Conservation (phyloP, 1,284 basidiomycete species). For the Puccinia horiana region DNA sequence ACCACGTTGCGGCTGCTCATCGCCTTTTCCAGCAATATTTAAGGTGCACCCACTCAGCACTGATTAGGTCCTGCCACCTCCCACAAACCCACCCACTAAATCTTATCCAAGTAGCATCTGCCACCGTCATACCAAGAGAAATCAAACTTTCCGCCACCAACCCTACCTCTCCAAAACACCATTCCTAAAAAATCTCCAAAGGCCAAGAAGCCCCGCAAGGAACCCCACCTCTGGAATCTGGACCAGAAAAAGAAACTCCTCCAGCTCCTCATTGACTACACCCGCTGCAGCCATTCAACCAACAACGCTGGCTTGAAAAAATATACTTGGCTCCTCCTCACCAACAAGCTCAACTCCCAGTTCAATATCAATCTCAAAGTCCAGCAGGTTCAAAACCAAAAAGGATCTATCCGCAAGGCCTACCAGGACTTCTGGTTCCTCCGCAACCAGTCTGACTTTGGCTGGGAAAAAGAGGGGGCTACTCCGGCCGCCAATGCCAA, state of each 20-base stretch:
- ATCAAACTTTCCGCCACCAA: too few relatives aligned
- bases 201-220: neutral
- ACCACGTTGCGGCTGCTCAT: too few relatives aligned
- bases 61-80: too few relatives aligned
- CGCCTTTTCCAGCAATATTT: too few relatives aligned
- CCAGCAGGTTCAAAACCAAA: neutral
- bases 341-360: neutral
- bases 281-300: neutral
- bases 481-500: neutral
- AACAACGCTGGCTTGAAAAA: neutral
- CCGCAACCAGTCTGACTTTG: neutral
- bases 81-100: too few relatives aligned
- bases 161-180: too few relatives aligned
- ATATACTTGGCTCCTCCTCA: neutral
- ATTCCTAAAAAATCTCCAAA: too few relatives aligned
- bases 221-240: neutral
- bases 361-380: neutral
- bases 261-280: neutral
- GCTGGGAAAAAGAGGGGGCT: neutral
- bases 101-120: too few relatives aligned
- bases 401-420: neutral
- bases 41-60: too few relatives aligned
- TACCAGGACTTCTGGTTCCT: neutral
- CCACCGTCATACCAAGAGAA: too few relatives aligned
- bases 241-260: neutral